phyloP scores from a whole-genome alignment of 2,329 filamentous ascomycete genomes.

The Fusarium graminum region DNA sequence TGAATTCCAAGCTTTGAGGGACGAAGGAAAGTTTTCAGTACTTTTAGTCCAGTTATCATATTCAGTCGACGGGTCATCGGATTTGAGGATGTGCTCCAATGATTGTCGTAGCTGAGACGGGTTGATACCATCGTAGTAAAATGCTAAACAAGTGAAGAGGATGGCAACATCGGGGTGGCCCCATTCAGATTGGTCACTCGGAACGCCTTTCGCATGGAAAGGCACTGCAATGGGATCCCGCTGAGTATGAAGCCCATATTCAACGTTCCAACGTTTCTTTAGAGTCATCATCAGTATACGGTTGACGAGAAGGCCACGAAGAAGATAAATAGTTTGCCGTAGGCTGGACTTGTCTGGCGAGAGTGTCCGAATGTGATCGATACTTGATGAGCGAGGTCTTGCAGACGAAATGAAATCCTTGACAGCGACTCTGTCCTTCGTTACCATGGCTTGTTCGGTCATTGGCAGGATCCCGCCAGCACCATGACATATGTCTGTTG shows the following conservation, averaged over 20 bases:
- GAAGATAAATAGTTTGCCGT: constrained; percentile 60
- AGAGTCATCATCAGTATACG: constrained; percentile 70
- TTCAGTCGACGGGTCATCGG: constrained; percentile 68
- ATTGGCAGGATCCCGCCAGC: constrained; percentile 43
- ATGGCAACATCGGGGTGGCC: constrained; percentile 78
- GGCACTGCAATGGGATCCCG: constrained; percentile 73
- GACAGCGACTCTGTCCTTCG: constrained; percentile 44
- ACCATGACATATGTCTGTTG: constrained; percentile 41
- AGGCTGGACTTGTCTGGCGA: constrained; percentile 43
- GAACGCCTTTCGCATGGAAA: constrained; percentile 61
- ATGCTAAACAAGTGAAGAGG: constrained; percentile 73
- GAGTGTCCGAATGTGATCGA: constrained; percentile 31
- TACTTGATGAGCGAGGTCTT: constrained; percentile 20
- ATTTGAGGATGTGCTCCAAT: constrained; percentile 64
- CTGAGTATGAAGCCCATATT: constrained; percentile 69
- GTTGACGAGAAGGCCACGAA: constrained; percentile 73
- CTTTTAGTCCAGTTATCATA: constrained; percentile 66
- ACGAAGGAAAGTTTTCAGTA: constrained; percentile 60
- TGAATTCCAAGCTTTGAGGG: constrained; percentile 66
- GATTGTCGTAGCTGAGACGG: constrained; percentile 63
- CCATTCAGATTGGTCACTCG: constrained; percentile 74
- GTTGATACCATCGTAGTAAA: constrained; percentile 73
- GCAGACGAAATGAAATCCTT: constrained; percentile 44
- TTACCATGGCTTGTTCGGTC: constrained; percentile 31
- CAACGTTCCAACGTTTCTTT: constrained; percentile 76